Evolutionary conservation across 805 yeast genomes (phyloP), one percentile per base, ranked within the genome.

Genomic region (Pichia deserticola): DNA sequence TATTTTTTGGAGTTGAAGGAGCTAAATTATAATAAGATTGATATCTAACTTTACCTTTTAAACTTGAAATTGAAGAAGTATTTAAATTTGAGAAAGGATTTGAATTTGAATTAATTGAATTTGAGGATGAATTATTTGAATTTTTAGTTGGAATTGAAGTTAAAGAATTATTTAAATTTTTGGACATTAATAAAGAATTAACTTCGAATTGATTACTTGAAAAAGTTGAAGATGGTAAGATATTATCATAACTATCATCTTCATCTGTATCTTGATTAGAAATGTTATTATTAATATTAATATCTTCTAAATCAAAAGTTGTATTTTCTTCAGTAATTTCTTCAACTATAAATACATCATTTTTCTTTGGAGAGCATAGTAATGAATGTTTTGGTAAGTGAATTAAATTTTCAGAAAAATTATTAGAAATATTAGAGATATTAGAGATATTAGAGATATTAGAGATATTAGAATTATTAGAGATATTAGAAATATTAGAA

Each of bases 31-130:
- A 63, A 50, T 66, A 66, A 5, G 65, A 57, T 51, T 65, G 70
- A 53, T 66, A 66, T 51, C 68, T 54, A 36, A 60, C 66, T 48
- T 61, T 63, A 25, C 61, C 58, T 35, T 64, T 57, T 42, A 63
- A 49, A 36, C 58, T 55, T 46, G 61, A 57, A 29, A 59, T 56
- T 42, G 61, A 61, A 9, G 64, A 43, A 29, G 49, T 48, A 43
- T 53, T 53, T n/a, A 51, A 39, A 11, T 40, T 44, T 29, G 51
- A 36, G n/a, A 50, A 50, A 5, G 51, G 53, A 42, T 42, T 47
- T 36, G 51, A 44, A 40, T 51, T 55, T 30, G 55, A 34, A 29
- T 48, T 50, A 7, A 54, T 45, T 8, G 64, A 60, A 38, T 52
- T 56, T 36, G 50, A 49, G 5, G 62, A 60, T 6, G 53, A 49